Percentiles rank a stretch among this genome's conserved stretches.
Conservation (phyloP, 2,329 filamentous ascomycete species). For the Fusarium drepaniforme region DNA sequence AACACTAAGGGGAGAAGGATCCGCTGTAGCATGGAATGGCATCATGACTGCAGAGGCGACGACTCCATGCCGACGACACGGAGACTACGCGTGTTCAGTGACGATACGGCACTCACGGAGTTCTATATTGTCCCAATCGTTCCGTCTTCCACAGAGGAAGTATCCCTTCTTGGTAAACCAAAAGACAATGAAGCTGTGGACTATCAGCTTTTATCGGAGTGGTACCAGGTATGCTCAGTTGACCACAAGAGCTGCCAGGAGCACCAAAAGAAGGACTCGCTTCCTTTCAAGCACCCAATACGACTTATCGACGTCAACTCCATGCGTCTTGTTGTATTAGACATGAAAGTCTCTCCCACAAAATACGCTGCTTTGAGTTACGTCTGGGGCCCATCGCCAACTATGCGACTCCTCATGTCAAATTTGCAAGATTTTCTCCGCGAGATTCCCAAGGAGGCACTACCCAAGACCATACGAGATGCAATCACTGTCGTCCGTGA, state of each 20-base stretch:
- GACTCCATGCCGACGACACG: not conserved
- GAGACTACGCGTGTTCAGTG: not conserved
- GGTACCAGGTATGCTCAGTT: not conserved
- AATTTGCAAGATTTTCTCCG: not conserved
- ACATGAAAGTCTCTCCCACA: not conserved
- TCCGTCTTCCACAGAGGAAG: not conserved
- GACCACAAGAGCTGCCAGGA: not conserved
- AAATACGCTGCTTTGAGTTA: not conserved
- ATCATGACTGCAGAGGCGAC: not conserved
- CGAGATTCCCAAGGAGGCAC: fast-evolving
- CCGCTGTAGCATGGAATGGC: not conserved
- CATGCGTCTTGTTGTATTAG: not conserved
- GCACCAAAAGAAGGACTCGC: not conserved
- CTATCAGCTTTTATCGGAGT: not conserved
- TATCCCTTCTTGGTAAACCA: not conserved
- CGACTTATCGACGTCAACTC: not conserved
- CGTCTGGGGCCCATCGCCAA: not conserved
- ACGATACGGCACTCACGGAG: not conserved
- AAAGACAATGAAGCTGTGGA: not conserved
- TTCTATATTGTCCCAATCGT: not conserved
- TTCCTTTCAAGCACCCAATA: not conserved
- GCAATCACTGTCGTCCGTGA: not conserved
- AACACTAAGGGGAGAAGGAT: not conserved
- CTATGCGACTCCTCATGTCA: no score
- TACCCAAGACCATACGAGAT: not conserved